These are phyloP conservation scores for Cryptococcus hybrid DNA, from an alignment of 1,284 basidiomycete genomes.

Conservation along the genomic window DNA sequence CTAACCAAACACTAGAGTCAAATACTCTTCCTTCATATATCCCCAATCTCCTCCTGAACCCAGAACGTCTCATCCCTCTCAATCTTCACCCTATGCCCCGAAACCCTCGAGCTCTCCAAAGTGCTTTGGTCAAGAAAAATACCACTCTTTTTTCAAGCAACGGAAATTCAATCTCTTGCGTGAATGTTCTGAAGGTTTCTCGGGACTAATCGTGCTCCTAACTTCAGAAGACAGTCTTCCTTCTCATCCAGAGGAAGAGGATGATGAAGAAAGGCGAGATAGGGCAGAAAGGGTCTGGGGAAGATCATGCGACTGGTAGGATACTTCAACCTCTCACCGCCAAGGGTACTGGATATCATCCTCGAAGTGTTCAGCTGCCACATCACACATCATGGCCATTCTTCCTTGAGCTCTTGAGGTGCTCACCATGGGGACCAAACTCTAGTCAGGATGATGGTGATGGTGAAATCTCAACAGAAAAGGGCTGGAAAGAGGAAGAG, in stretches of 20 bases:
- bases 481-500: slow-evolving; percentile 27
- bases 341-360: slow-evolving; percentile 88
- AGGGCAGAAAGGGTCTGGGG: slow-evolving; percentile 78
- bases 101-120: slow-evolving; percentile 22
- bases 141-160: slow-evolving; percentile 73
- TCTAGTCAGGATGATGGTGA: slow-evolving; percentile 20
- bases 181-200: slow-evolving; percentile 96
- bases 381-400: slow-evolving; percentile 80
- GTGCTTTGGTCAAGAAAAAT: slow-evolving; percentile 32
- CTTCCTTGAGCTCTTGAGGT: slow-evolving; percentile 80
- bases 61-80: slow-evolving; percentile 15
- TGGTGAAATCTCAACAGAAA: slow-evolving; percentile 9
- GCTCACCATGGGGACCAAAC: slow-evolving; percentile 69
- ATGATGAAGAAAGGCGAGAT: slow-evolving; percentile 43
- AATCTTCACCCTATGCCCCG: slow-evolving; percentile 33
- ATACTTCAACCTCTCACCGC: slow-evolving; percentile 94
- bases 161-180: slow-evolving; percentile 97
- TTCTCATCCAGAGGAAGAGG: slow-evolving; percentile 11
- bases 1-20: slow-evolving; percentile 4
- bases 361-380: slow-evolving; percentile 86
- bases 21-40: slow-evolving; percentile 20
- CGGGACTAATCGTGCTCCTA: slow-evolving; percentile 80
- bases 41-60: slow-evolving; percentile 21
- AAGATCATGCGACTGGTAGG: slow-evolving; percentile 83
- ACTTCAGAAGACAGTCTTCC: slow-evolving; percentile 59